Conservation (phyloP, 225 moss, liverwort and hornwort species). For the Bryum argenteum region DNA sequence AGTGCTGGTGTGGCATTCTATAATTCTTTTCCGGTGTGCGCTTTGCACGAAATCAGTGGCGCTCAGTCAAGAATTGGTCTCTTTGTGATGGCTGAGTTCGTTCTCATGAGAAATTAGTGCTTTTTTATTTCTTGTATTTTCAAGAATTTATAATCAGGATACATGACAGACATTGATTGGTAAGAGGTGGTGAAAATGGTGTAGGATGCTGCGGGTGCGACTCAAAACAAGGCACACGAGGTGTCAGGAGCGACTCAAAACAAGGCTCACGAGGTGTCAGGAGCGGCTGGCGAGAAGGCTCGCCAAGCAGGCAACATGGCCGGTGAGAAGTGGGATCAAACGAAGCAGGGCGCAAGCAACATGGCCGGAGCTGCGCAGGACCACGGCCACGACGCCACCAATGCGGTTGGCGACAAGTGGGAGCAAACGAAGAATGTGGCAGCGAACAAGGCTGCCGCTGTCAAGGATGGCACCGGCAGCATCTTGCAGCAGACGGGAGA, state of each 20-base stretch:
- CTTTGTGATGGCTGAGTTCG: no score
- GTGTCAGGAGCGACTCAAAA: constrained; percentile 23
- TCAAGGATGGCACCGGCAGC: constrained; percentile 30
- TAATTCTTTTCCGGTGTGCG: no score
- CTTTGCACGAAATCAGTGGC: no score
- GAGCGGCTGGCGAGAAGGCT: constrained; percentile 31
- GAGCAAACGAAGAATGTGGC: constrained; percentile 39
- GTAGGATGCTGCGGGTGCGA: constrained; percentile 34
- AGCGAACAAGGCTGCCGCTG: constrained; percentile 27
- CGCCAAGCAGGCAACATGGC: constrained; percentile 29
- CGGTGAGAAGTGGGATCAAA: constrained; percentile 49
- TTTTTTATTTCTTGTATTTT: no score
- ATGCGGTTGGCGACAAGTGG: constrained; percentile 29
- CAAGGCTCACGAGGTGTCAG: constrained; percentile 29
- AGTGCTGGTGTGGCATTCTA: no score
- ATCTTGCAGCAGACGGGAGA: constrained; percentile 35
- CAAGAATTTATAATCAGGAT: neutral
- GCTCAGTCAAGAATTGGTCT: neutral
- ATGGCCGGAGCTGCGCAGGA: constrained; percentile 28
- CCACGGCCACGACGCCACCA: constrained; percentile 20
- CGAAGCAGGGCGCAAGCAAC: constrained; percentile 32
- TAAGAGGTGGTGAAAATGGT: neutral
- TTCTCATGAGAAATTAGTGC: no score
- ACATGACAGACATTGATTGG: neutral
- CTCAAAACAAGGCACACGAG: constrained; percentile 29